Evolutionary conservation across 2,329 filamentous ascomycete species (phyloP).

Genomic region (Fusarium palustre): DNA sequence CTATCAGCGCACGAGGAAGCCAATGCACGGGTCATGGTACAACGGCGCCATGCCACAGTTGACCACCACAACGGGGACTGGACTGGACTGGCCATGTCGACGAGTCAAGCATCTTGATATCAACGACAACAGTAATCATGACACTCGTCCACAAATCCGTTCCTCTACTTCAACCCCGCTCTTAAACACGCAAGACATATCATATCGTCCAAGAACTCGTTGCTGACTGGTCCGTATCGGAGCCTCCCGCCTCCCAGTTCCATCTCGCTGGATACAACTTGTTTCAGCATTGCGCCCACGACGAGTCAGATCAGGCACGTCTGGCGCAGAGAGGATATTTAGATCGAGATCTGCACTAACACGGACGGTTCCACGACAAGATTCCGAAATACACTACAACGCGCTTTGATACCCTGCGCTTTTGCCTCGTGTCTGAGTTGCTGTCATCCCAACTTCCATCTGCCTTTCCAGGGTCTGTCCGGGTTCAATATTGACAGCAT

Average conservation of each 20-base stretch:
- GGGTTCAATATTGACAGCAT: conserved; percentile 21
- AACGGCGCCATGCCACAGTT: conserved; percentile 25
- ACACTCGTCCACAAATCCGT: conserved; percentile 11
- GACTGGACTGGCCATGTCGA: conserved; percentile 16
- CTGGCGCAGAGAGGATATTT: conserved; percentile 37
- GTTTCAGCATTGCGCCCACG: conserved; percentile 38
- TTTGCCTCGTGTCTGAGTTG: conserved; percentile 28
- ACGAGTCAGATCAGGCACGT: conserved; percentile 46
- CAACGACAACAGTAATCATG: conserved; percentile 14
- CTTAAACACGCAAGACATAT: conserved; percentile 22
- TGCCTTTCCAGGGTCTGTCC: conserved; percentile 18
- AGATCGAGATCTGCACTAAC: conserved; percentile 48
- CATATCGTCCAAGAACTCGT: conserved; percentile 12
- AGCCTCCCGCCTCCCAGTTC: conserved; percentile 33
- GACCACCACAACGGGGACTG: conserved; percentile 13
- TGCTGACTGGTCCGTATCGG: conserved; percentile 32
- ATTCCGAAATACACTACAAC: conserved; percentile 27
- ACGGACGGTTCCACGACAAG: conserved; percentile 36
- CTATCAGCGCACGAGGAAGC: conserved; percentile 28
- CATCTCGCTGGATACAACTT: conserved; percentile 34
- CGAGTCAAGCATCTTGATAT: conserved; percentile 38
- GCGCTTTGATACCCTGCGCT: conserved; percentile 35
- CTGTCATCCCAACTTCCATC: conserved; percentile 41
- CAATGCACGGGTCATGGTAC: conserved; percentile 31
- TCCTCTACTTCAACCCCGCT: conserved; percentile 17